A percentile compares a stretch with the other conserved stretches of the same genome.
phyloP scores from a whole-genome alignment of 2,329 filamentous ascomycete genomes.

The Penicillium digitatum region DNA sequence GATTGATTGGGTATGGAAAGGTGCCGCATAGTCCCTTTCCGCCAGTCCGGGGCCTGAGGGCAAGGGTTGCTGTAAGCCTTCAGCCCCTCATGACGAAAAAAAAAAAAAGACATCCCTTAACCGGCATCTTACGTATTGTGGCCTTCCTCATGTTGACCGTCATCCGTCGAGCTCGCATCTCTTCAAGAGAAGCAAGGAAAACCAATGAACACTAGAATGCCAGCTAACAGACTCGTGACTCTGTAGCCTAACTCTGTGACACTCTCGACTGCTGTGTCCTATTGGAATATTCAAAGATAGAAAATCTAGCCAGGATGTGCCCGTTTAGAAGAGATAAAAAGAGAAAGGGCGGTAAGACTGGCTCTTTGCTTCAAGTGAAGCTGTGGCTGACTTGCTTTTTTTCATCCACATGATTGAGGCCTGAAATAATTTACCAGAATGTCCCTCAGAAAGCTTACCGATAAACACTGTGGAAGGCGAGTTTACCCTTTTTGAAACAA shows the following conservation, averaged over 20 bases:
- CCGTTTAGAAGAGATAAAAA: constrained; percentile 19
- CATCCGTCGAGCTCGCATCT: constrained; percentile 2
- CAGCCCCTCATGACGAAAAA: neutral
- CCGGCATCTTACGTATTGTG: neutral
- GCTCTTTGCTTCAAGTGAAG: neutral
- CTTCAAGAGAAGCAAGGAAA: constrained; percentile 1
- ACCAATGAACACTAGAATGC: constrained; percentile 9
- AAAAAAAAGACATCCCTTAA: neutral
- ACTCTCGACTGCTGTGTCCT: constrained; percentile 19
- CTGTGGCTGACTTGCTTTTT: neutral
- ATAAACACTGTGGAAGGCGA: neutral
- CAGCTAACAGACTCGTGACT: constrained; percentile 27
- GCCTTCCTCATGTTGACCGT: constrained; percentile 2
- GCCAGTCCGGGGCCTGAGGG: constrained; percentile 10
- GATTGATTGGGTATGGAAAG: constrained; percentile 6
- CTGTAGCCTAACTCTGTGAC: constrained; percentile 19
- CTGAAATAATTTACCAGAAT: neutral
- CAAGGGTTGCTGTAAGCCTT: constrained; percentile 1
- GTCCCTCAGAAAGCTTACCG: constrained; percentile 4
- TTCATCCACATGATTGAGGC: constrained; percentile 12
- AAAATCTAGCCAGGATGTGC: constrained; percentile 17
- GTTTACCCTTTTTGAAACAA: constrained; percentile 8
- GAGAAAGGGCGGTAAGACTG: constrained; percentile 20
- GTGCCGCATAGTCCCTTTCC: constrained; percentile 4
- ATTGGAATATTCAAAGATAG: constrained; percentile 7